Evolutionary conservation across 73 alveolate genomes (phyloP).

Genomic region (Stentor roeselii): DNA sequence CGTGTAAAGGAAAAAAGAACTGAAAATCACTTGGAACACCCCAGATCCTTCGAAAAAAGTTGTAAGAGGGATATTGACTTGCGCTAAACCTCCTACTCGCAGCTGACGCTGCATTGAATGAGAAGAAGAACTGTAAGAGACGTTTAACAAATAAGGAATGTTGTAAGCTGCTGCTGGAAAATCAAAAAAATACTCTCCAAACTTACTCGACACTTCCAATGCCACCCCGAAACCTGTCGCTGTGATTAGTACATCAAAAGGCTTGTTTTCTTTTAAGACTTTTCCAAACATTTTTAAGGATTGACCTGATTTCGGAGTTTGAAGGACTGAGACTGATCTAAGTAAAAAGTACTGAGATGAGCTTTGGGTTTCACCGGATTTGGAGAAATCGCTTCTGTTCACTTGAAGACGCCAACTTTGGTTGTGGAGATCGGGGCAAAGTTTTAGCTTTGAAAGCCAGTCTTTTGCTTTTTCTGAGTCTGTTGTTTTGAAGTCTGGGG

Average conservation of each 20-base stretch:
- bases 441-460: not conserved
- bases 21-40: not conserved
- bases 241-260: not conserved
- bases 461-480: no score
- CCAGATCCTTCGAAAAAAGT: not conserved
- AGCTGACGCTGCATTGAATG: not conserved
- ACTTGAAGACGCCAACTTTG: no score
- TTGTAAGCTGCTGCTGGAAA: not conserved
- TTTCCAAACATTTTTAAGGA: not conserved
- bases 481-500: no score
- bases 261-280: not conserved
- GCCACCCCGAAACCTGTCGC: not conserved
- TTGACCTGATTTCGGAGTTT: not conserved
- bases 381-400: not conserved
- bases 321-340: not conserved
- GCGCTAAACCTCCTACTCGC: not conserved
- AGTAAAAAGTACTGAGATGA: not conserved
- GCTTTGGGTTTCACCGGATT: not conserved
- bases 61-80: not conserved
- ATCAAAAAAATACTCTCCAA: not conserved
- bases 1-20: not conserved
- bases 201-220: not conserved
- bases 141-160: not conserved
- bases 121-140: not conserved
- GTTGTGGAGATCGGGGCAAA: not conserved